A percentile compares a stretch with the other conserved stretches of the same genome.
Conservation (phyloP, 2,329 filamentous ascomycete genomes). For the Fusarium bactridioides region DNA sequence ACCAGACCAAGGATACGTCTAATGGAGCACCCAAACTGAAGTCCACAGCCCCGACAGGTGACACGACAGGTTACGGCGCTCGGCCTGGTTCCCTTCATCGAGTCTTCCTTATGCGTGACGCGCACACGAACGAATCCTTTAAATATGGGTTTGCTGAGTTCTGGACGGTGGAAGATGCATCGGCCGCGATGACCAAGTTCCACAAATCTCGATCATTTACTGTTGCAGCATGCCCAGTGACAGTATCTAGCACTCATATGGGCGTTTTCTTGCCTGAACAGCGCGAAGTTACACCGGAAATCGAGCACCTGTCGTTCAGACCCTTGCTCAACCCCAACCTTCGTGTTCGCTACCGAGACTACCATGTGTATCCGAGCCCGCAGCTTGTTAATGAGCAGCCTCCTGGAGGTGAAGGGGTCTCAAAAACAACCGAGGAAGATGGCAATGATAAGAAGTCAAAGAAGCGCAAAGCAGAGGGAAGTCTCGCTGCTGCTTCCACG, state of each 20-base stretch:
- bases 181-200: conserved; percentile 76
- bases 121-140: conserved; percentile 75
- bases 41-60: conserved; percentile 64
- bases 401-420: conserved; percentile 46
- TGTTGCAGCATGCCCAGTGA: conserved; percentile 76
- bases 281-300: conserved; percentile 61
- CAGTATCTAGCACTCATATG: conserved; percentile 80
- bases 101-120: conserved; percentile 79
- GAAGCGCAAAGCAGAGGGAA: conserved; percentile 62
- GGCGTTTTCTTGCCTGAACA: conserved; percentile 83
- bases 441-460: conserved; percentile 53
- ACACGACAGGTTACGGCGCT: conserved; percentile 71
- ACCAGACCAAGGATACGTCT: conserved; percentile 54
- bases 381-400: conserved; percentile 64
- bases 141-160: conserved; percentile 88
- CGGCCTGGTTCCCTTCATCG: conserved; percentile 77
- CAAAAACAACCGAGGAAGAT: conserved; percentile 39
- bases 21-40: conserved; percentile 62
- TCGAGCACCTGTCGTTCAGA: conserved; percentile 71
- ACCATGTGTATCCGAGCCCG: conserved; percentile 74
- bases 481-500: conserved; percentile 36
- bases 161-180: conserved; percentile 76
- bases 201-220: conserved; percentile 78
- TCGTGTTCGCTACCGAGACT: conserved; percentile 79
- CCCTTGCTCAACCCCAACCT: conserved; percentile 73